These are phyloP conservation scores for Bisporella sp. DNA, from an alignment of 2,329 filamentous ascomycete genomes.

Conservation along the genomic window DNA sequence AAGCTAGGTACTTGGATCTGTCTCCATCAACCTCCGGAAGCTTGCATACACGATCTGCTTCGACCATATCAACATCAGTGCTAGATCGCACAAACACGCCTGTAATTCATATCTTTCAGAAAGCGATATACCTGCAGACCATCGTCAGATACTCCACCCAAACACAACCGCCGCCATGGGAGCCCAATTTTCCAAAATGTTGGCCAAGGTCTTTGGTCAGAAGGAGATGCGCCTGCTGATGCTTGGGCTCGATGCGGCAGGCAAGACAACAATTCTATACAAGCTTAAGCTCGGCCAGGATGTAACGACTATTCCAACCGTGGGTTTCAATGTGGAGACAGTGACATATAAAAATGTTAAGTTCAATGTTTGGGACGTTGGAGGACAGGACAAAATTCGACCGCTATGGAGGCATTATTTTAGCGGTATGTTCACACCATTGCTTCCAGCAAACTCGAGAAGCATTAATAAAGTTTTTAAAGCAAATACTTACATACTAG, in stretches of 20 bases:
- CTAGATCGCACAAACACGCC: not conserved
- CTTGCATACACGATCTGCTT: not conserved
- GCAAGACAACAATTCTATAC: conserved; percentile 99
- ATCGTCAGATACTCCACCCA: not conserved
- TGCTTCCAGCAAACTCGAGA: too few relatives aligned
- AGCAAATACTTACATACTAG: too few relatives aligned
- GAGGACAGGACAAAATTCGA: conserved; percentile 97
- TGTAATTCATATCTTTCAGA: too few relatives aligned
- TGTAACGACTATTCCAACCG: conserved; percentile 95
- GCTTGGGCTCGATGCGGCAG: conserved; percentile 94
- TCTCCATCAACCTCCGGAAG: too few relatives aligned
- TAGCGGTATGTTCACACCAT: conserved; percentile 54
- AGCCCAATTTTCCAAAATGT: conserved; percentile 88
- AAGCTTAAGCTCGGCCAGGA: conserved; percentile 98
- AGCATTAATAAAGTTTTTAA: too few relatives aligned
- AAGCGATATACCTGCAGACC: not conserved
- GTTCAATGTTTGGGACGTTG: conserved; percentile 99
- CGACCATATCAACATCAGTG: not conserved
- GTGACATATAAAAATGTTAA: conserved; percentile 99
- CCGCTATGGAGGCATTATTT: conserved; percentile 98
- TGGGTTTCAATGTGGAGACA: conserved; percentile 98
- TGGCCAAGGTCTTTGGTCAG: conserved; percentile 98
- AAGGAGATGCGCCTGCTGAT: conserved; percentile 99
- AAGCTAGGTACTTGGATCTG: too few relatives aligned
- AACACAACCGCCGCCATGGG: conserved; percentile 61